Base-by-base conservation (phyloP, 164 flowering plant genomes). In the Liriodendron chinense region DNA sequence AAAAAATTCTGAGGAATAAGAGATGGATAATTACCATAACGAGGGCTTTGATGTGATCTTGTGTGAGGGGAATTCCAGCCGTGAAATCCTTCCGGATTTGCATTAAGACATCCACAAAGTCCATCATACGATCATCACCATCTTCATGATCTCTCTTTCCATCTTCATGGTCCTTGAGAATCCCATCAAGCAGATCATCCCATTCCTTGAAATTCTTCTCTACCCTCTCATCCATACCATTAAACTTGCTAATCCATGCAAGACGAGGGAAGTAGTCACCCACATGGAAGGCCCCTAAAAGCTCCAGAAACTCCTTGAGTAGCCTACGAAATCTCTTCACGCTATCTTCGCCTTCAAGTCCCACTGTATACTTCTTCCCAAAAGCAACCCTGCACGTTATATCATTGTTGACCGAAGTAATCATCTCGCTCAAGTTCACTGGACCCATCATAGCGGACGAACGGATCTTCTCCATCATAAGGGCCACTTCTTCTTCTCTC, bases 401-500 rank as follows among this genome's bases (percentile, higher is more conserved):
- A 25, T 74, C 59, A 26, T 77, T 70, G 2, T 80, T 4, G 16
- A 74, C 23, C 23, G 71, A 13, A n/a, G 10, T 26, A 1, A 80
- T 4, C 10, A 47, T 6, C 65, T 67, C 23, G 25, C 73, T 67
- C n/a, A 77, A 65, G 66, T 70, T 74, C 21, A 77, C 74, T 22
- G 67, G 43, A 43, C 21, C 24, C 24, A 28, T 7, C 65, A 25
- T 16, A 48, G 53, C 26, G 61, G 68, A 65, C 7, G 68, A 65
- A 2, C 16, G 16, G 7, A 65, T 65, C 68, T 25, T 24, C 18
- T 68, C 28, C 4, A 88, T 77, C 66, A 89, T 3, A 6, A 77
- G 76, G 22, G 78, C 80, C 12, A 82, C 87, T 82, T 91, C 91
- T 72, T 90, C 87, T 77, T 85, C 85, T 69, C 93, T 79, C 2